Evolutionary conservation across 768 basidiomycete species (phyloP).

Genomic region (Boletus sp.): DNA sequence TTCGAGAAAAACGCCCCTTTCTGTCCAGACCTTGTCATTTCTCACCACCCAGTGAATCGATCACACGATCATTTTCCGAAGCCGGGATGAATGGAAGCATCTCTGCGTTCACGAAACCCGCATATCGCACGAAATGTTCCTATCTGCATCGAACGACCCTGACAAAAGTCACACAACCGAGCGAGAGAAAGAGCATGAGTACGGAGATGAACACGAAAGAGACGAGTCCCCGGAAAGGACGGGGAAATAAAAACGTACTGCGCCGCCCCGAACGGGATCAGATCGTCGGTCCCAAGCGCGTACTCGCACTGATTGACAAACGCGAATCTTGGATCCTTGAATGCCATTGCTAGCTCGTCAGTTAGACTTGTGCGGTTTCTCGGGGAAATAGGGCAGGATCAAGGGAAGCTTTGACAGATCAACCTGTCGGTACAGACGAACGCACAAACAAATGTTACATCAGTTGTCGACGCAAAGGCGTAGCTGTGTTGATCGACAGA

Average conservation of each 20-base stretch:
- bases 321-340: constrained; percentile 40
- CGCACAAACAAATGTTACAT: background rate
- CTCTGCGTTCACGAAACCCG: constrained; percentile 37
- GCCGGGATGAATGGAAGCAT: constrained; percentile 52
- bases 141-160: constrained; percentile 51
- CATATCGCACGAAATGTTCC: constrained; percentile 50
- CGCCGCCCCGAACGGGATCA: constrained; percentile 62
- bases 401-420: constrained; percentile 11
- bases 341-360: constrained; percentile 17
- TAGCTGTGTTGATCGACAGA: constrained; percentile 1
- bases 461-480: background rate
- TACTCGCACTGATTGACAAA: constrained; percentile 60
- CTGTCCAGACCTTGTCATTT: background rate
- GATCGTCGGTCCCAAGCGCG: constrained; percentile 49
- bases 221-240: constrained; percentile 26
- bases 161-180: background rate
- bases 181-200: background rate
- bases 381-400: background rate
- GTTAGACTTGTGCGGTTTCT: background rate
- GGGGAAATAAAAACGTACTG: constrained; percentile 57
- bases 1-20: background rate
- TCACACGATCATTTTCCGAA: constrained; percentile 49
- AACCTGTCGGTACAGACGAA: constrained; percentile 4
- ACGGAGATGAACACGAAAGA: constrained; percentile 36
- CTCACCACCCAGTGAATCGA: constrained; percentile 68